Base-by-base conservation (phyloP, 139 green algal species). In the Auxenochlorella pyrenoidosa region DNA sequence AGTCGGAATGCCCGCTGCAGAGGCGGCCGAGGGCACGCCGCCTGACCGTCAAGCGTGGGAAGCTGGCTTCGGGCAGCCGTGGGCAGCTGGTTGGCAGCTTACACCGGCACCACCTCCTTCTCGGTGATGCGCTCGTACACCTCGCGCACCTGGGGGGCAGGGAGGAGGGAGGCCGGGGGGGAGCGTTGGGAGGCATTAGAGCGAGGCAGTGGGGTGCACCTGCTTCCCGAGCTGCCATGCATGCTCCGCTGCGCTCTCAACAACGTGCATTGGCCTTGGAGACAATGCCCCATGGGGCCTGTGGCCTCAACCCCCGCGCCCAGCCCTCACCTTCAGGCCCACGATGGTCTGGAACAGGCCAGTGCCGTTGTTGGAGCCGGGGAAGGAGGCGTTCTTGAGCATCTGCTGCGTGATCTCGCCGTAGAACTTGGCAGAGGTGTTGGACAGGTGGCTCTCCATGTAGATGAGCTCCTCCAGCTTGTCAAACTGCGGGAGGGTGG, bases 361-460 rank as follows among this genome's bases (percentile, higher is more conserved):
- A 28, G 98, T 99, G 91, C 98, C 98, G 93, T 99, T 99, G 93
- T 98, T 99, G 89, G 95, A 98, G 83, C 98, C 98, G 6, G 98
- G 98, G 96, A 99, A 99, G 82, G 92, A 90, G 72, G 91, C 92
- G 94, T 99, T 98, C 95, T 98, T 99, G 32, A 99, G 93, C 98
- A 99, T 99, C 94, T 99, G 98, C 94, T 99, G 98, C 2, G 98
- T 99, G 90, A 99, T 98, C 96, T 99, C 98, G 72, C 97, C 96
- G 83, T 98, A 98, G 89, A 95, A 95, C 95, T 99, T 99, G 93
- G 97, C 93, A 58, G 83, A 94, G 71, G 98, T 99, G 97, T 98
- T 99, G 91, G 38, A 78, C 51, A 99, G 95, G 92, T 99, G 97
- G 90, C 93, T 97, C 96, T 99, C 98, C 75, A 99, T 97, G 91